phyloP scores from a whole-genome alignment of 2,329 filamentous ascomycete genomes.

The Aspergillus oerlinghausenensis region DNA sequence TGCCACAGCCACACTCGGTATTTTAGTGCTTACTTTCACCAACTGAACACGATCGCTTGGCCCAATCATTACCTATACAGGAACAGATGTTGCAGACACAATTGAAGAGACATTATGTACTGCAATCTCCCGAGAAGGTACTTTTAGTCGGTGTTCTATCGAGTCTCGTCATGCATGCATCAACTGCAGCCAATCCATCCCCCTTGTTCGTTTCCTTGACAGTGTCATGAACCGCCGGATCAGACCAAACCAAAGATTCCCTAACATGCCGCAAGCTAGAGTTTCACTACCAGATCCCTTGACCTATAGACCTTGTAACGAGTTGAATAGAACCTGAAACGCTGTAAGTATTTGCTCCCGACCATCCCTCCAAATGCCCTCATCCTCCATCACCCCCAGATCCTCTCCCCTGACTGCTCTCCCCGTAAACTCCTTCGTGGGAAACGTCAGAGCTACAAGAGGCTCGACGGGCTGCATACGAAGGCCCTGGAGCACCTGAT shows the following conservation, averaged over 20 bases:
- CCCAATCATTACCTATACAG: background rate
- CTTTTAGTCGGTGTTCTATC: too few species aligned
- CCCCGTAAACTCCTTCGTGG: constrained; percentile 18
- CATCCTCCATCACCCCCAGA: constrained; percentile 9
- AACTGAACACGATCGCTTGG: background rate
- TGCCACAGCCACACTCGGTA: background rate
- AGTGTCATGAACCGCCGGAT: too few species aligned
- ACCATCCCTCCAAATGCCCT: constrained; percentile 2
- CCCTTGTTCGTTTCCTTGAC: too few species aligned
- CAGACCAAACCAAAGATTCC: too few species aligned
- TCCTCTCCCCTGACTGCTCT: constrained; percentile 22
- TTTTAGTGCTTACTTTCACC: background rate
- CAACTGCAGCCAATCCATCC: too few species aligned
- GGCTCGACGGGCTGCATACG: constrained; percentile 31
- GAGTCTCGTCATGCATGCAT: too few species aligned
- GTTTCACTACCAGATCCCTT: too few species aligned
- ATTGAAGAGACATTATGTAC: too few species aligned
- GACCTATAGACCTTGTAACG: background rate
- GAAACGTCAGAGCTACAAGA: constrained; percentile 27
- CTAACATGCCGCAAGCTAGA: too few species aligned
- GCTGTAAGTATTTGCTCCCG: constrained; percentile 2
- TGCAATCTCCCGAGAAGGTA: too few species aligned
- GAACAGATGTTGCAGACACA: too few species aligned
- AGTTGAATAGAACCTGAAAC: constrained; percentile 1
- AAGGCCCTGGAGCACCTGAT: constrained; percentile 30